Evolutionary conservation across 768 basidiomycete genomes (phyloP).

Genomic region (Rhizopogon sp.): DNA sequence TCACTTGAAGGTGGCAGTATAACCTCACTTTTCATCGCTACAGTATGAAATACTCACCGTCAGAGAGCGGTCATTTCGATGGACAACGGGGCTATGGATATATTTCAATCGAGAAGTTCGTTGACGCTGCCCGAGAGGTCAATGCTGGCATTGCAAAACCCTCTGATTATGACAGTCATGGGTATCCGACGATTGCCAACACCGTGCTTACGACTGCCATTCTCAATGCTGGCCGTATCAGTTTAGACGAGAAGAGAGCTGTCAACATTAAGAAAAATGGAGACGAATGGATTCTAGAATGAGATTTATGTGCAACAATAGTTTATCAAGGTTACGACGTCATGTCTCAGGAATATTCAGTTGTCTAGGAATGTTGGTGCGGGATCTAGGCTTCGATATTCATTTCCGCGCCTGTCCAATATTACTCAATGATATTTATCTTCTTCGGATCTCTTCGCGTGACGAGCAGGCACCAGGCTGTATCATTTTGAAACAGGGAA

Average conservation of each 20-base stretch:
- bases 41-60: constrained; percentile 94
- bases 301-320: constrained; percentile 17
- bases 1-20: neutral
- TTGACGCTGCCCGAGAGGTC: constrained; percentile 77
- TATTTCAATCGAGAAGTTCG: constrained; percentile 87
- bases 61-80: constrained; percentile 89
- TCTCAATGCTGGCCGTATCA: constrained; percentile 85
- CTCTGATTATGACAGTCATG: constrained; percentile 70
- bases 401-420: neutral
- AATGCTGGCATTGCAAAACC: constrained; percentile 66
- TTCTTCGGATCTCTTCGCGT: neutral
- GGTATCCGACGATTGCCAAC: constrained; percentile 84
- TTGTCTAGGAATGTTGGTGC: no score
- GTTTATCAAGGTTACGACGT: constrained; percentile 4
- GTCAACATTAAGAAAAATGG: constrained; percentile 71
- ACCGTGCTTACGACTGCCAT: constrained; percentile 86
- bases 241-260: constrained; percentile 83
- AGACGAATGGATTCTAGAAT: constrained; percentile 66
- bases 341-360: neutral
- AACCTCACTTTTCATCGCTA: constrained; percentile 11
- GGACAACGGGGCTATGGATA: constrained; percentile 93
- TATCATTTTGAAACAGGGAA: neutral
- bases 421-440: neutral
- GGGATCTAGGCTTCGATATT: no score
- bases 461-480: neutral